phyloP scores from a whole-genome alignment of 345 rosid genomes.

The Brassica juncea region DNA sequence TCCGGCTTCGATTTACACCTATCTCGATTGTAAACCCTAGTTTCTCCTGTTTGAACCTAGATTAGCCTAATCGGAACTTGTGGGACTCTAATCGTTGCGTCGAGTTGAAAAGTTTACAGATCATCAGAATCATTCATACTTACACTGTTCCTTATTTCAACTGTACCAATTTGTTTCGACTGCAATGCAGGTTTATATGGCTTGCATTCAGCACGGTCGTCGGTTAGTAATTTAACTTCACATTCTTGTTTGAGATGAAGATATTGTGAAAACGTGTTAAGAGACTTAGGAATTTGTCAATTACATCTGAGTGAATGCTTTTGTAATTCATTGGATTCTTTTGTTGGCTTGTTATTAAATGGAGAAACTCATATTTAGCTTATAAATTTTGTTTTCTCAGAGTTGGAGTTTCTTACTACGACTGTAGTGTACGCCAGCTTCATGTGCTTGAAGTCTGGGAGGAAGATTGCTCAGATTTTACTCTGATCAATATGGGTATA shows the following conservation, averaged over 20 bases:
- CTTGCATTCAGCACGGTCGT: slow-evolving; percentile 75
- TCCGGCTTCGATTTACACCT: slow-evolving; percentile 1
- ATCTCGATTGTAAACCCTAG: slow-evolving; percentile 18
- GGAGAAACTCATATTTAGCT: slow-evolving; percentile 4
- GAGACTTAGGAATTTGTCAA: not conserved
- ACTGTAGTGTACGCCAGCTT: slow-evolving; percentile 76
- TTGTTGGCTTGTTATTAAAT: not conserved
- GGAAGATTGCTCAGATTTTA: slow-evolving; percentile 71
- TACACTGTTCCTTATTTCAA: slow-evolving; percentile 1
- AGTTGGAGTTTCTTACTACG: slow-evolving; percentile 89
- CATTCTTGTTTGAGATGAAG: not conserved
- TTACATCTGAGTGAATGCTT: slow-evolving; percentile 11
- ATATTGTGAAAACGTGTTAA: not conserved
- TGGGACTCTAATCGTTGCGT: slow-evolving; percentile 4
- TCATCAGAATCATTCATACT: not conserved
- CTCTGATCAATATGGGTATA: slow-evolving; percentile 77
- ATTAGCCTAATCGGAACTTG: slow-evolving; percentile 23
- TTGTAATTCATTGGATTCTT: not conserved
- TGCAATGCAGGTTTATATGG: slow-evolving; percentile 84
- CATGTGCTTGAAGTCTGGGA: slow-evolving; percentile 95
- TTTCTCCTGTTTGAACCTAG: not conserved
- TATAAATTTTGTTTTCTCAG: slow-evolving; percentile 40
- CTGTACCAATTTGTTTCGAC: not conserved
- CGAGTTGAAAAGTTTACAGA: slow-evolving; percentile 6
- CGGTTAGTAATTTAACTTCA: slow-evolving; percentile 55